Evolutionary conservation across 352 stramenopile genomes (phyloP).

Genomic region (Phytophthora pisi): DNA sequence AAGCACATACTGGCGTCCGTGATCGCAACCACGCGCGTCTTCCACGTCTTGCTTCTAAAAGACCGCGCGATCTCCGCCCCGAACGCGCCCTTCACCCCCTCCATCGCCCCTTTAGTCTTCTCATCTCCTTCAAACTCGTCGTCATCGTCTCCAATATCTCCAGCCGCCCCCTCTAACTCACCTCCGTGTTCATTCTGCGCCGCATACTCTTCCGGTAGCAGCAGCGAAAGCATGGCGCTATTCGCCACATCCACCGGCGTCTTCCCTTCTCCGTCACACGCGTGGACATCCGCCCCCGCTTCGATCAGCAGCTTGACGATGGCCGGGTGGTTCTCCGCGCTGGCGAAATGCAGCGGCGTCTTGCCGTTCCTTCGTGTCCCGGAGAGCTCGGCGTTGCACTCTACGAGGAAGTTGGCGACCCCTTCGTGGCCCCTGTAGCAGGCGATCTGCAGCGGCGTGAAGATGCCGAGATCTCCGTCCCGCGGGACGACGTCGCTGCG

Average conservation of each 20-base stretch:
- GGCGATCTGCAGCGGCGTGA: constrained; percentile 81
- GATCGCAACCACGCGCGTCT: constrained; percentile 57
- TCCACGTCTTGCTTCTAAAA: constrained; percentile 69
- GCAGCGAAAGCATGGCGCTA: constrained; percentile 44
- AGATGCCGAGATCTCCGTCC: constrained; percentile 69
- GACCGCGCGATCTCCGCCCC: constrained; percentile 52
- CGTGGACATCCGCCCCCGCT: constrained; percentile 69
- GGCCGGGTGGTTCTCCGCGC: constrained; percentile 56
- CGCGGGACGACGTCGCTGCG: constrained; percentile 50
- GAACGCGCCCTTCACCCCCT: constrained; percentile 52
- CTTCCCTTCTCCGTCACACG: constrained; percentile 60
- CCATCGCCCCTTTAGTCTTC: constrained; percentile 18
- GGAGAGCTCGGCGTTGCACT: constrained; percentile 80
- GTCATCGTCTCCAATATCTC: constrained; percentile 48
- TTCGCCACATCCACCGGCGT: constrained; percentile 71
- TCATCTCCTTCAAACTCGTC: constrained; percentile 38
- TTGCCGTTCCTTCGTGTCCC: constrained; percentile 74
- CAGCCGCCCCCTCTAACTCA: constrained; percentile 23
- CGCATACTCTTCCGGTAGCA: constrained; percentile 57
- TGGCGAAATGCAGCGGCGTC: constrained; percentile 75
- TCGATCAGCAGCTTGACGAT: constrained; percentile 77
- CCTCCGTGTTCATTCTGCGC: constrained; percentile 29
- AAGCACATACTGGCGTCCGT: constrained; percentile 57
- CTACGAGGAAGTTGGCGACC: constrained; percentile 78
- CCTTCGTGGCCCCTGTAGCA: constrained; percentile 75